phyloP scores from a whole-genome alignment of 1,139 yeast genomes.

The Fermentozyma sake region DNA sequence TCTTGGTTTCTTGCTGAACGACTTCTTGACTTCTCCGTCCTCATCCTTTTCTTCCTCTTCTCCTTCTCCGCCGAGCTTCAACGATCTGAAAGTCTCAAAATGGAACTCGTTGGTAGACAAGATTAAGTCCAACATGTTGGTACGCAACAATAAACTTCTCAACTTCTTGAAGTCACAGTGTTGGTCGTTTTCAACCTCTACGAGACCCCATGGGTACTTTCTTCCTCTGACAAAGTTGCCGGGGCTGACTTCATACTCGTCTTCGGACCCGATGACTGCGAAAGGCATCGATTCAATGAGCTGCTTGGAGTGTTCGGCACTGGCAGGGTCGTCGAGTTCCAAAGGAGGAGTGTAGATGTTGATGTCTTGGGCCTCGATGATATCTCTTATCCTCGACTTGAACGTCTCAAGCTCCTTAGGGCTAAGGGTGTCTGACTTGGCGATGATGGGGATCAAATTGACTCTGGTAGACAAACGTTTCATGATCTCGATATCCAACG shows the following conservation, averaged over 20 bases:
- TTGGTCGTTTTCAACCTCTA: constrained; percentile 91
- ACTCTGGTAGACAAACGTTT: constrained; percentile 82
- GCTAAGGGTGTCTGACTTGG: constrained; percentile 90
- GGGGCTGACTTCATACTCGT: constrained; percentile 70
- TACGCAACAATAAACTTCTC: constrained; percentile 81
- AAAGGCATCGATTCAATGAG: constrained; percentile 91
- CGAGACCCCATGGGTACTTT: constrained; percentile 96
- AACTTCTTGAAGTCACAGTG: constrained; percentile 95
- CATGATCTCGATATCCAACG: constrained; percentile 93
- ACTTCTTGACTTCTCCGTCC: constrained; percentile 33
- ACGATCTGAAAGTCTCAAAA: constrained; percentile 81
- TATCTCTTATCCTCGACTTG: constrained; percentile 84
- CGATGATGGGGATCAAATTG: constrained; percentile 90
- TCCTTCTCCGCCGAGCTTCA: constrained; percentile 67
- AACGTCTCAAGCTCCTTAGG: constrained; percentile 77
- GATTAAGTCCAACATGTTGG: constrained; percentile 88
- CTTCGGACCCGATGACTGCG: constrained; percentile 88
- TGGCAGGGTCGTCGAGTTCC: constrained; percentile 67
- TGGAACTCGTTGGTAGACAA: constrained; percentile 88
- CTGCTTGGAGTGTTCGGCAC: constrained; percentile 77
- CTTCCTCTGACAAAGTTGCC: constrained; percentile 84
- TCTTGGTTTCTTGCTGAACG: constrained; percentile 41
- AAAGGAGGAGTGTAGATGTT: constrained; percentile 86
- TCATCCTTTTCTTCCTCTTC: constrained; percentile 26
- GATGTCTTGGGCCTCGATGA: constrained; percentile 88